Base-by-base conservation (phyloP, 306 rosid species). In the Casuarina cunninghamiana region DNA sequence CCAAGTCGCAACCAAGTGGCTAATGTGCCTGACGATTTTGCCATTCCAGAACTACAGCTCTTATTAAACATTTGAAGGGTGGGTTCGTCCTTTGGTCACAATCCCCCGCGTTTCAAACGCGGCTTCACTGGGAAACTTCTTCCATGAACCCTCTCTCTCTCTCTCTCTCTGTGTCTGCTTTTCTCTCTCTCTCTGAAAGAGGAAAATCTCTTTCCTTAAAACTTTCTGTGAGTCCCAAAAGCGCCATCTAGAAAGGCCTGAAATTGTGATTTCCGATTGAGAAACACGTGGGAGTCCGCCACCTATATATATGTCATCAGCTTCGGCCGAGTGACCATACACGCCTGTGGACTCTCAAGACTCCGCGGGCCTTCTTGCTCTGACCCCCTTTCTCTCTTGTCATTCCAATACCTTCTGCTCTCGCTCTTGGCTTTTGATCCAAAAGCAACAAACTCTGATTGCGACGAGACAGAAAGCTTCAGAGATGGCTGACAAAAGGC, bases 401-500 rank as follows among this genome's bases (percentile, higher is more conserved):
- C 39, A 72, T 32, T 55, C 53, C 16, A 69, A 17, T 19, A 74
- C 44, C 5, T 16, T 26, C 1, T 67, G 42, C 54, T 26, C 37
- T 26, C 37, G 39, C 60, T 49, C 44, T 66, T 35, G 37, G 13
- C 5, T 12, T 2, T 1, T 10, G 55, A 26, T 46, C 17, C 2
- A 12, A 49, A 55, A 49, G 9, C 26, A 37, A 51, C 62, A 38
- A 32, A 57, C 42, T 50, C 41, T 5, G 21, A 16, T 3, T 57
- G 63, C 39, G 9, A 2, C 13, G 51, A 10, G 8, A 44, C 19
- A 60, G 6, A 15, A 60, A 19, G 78, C 42, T 32, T 65, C 53
- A 71, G 42, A 8, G 53, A 72, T 78, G 76, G 75, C 48, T 16
- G 55, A 49, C 65, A 75, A 55, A 75, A 75, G 13, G 67, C 81